A percentile compares a stretch with the other conserved stretches of the same genome.
Conservation (phyloP, 805 yeast genomes). For the Barnettozyma vustinii region DNA sequence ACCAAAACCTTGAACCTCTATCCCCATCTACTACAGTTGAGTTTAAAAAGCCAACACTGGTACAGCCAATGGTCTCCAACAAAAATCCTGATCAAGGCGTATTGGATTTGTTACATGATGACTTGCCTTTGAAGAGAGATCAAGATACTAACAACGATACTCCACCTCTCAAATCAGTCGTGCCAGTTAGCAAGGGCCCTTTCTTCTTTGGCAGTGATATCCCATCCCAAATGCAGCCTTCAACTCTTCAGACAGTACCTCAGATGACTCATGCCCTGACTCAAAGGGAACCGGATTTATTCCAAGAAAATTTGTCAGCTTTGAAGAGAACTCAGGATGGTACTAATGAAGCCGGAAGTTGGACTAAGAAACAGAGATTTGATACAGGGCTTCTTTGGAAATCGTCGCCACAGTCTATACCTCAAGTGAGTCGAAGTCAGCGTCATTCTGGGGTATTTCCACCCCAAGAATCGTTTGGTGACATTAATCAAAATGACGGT, state of each 20-base stretch:
- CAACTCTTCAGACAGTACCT: not conserved
- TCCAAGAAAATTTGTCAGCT: not conserved
- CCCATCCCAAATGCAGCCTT: not conserved
- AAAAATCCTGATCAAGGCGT: slow-evolving; percentile 6
- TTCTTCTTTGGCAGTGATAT: too few species aligned
- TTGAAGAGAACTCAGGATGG: not conserved
- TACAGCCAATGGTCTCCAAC: too few species aligned
- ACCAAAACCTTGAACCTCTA: not conserved
- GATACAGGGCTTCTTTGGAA: not conserved
- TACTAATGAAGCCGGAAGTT: not conserved
- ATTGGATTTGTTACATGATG: slow-evolving; percentile 5
- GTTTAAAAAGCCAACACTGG: not conserved
- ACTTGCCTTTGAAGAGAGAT: not conserved
- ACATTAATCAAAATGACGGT: not conserved
- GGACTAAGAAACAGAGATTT: not conserved
- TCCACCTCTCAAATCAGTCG: not conserved
- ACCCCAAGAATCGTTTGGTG: not conserved
- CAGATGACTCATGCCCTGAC: not conserved
- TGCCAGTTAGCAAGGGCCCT: not conserved
- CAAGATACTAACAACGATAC: not conserved
- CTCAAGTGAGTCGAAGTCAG: not conserved
- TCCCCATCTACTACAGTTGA: not conserved
- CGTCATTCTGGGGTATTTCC: not conserved
- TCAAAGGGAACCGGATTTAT: not conserved
- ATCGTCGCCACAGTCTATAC: not conserved